Percentiles rank a stretch among this genome's conserved stretches.
Evolutionary conservation across 2,329 filamentous ascomycete species (phyloP).

Genomic region (Ceratocystis eucalypticola): DNA sequence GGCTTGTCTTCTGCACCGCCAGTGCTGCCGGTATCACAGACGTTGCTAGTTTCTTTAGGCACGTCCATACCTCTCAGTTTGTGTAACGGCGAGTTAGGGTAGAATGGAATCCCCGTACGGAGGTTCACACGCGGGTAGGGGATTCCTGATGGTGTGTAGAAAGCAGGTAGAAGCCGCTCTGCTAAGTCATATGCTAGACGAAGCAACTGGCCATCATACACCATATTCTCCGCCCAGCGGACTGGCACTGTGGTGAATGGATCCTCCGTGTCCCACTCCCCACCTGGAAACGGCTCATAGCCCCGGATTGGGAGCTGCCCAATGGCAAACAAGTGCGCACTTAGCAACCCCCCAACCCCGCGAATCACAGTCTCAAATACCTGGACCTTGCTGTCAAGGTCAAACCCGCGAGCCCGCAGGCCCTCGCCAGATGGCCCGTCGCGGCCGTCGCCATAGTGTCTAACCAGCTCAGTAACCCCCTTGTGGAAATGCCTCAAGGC

Average conservation of each 20-base stretch:
- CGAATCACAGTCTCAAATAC: conserved; percentile 97
- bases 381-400: conserved; percentile 94
- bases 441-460: conserved; percentile 76
- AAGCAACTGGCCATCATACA: conserved; percentile 79
- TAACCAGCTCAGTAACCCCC: conserved; percentile 61
- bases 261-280: conserved; percentile 25
- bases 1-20: neutral
- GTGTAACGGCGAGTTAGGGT: conserved; percentile 71
- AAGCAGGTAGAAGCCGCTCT: conserved; percentile 74
- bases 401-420: conserved; percentile 64
- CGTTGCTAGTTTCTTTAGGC: conserved; percentile 1
- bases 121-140: conserved; percentile 93
- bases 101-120: conserved; percentile 81
- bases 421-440: conserved; percentile 55
- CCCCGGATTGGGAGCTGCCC: conserved; percentile 78
- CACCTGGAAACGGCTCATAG: conserved; percentile 44
- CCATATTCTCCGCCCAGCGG: conserved; percentile 60
- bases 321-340: conserved; percentile 83
- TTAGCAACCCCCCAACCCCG: conserved; percentile 78
- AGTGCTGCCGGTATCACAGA: neutral
- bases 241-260: conserved; percentile 42
- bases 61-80: conserved; percentile 29
- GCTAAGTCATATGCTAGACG: conserved; percentile 80
- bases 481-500: conserved; percentile 65
- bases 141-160: conserved; percentile 79